Conservation (phyloP, 768 basidiomycete species). For the Hygrocybe coccinea region DNA sequence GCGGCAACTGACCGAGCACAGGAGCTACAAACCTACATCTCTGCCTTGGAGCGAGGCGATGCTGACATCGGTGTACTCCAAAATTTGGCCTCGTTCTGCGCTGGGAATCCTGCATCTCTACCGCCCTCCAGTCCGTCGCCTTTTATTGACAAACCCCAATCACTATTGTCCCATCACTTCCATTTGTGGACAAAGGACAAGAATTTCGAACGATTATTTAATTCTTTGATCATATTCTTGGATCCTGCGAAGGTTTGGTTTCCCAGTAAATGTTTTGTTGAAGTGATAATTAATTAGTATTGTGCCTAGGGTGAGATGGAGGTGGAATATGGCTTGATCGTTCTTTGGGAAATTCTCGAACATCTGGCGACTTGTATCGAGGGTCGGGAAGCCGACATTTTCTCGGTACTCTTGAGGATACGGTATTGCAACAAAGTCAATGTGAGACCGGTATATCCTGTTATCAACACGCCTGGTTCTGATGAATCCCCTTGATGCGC, state of each 20-base stretch:
- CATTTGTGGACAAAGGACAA: slow-evolving; percentile 73
- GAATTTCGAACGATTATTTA: slow-evolving; percentile 66
- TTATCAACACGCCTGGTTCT: slow-evolving; percentile 5
- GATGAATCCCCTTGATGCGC: slow-evolving; percentile 2
- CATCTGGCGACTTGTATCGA: slow-evolving; percentile 70
- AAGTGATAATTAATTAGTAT: slow-evolving; percentile 4
- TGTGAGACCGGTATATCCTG: slow-evolving; percentile 39
- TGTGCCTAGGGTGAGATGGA: slow-evolving; percentile 41
- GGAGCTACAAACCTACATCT: slow-evolving; percentile 52
- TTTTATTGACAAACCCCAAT: slow-evolving; percentile 36
- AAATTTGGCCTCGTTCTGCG: slow-evolving; percentile 60
- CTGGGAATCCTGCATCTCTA: slow-evolving; percentile 55
- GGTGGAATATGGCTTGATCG: slow-evolving; percentile 74
- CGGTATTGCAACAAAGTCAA: slow-evolving; percentile 68
- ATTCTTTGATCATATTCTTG: slow-evolving; percentile 58
- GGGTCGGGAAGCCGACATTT: slow-evolving; percentile 73
- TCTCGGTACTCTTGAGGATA: slow-evolving; percentile 63
- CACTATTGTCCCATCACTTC: slow-evolving; percentile 42
- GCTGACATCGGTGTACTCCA: slow-evolving; percentile 55
- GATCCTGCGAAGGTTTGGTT: slow-evolving; percentile 56
- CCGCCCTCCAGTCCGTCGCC: slow-evolving; percentile 60
- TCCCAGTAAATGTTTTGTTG: slow-evolving; percentile 4
- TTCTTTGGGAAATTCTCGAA: slow-evolving; percentile 80
- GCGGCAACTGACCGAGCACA: slow-evolving; percentile 38
- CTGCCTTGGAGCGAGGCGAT: slow-evolving; percentile 47